Base-by-base conservation (phyloP, 2,329 filamentous ascomycete species). In the Trichoderma sp. region DNA sequence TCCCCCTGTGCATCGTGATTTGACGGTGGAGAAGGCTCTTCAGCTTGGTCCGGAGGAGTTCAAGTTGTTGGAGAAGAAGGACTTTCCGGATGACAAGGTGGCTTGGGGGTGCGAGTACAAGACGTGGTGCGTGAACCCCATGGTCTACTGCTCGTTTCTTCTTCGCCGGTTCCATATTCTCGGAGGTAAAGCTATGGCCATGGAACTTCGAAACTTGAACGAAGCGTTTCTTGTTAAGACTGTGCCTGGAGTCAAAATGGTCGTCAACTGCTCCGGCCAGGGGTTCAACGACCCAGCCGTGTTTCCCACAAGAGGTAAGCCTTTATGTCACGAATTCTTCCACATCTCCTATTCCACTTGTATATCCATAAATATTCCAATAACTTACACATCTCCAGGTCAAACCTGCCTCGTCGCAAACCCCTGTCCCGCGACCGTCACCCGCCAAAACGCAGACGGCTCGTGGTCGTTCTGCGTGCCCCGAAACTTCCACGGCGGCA, bases 381-480 rank as follows among this genome's bases (percentile, higher is more conserved):
- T 3, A 5, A 2, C 45, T 45, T 8, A 64, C 31, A 16, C 5
- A 3, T 8, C 31, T 12, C 14, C 41, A 83, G 85, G 87, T 21
- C 87, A 89, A 80, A 88, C 86, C 1, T 87, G 85, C 59, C 80
- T 86, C 1, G 84, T 87, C n/a, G 81, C 83, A 63, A 85, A 87
- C 76, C 56, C 76, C 16, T 84, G 82, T 78, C 78, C 80, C 24
- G 83, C 80, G 6, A 86, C 85, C 4, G 83, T 92, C 35, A 92
- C 91, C 6, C 85, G 89, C 68, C 89, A 92, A 78, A 88, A 89
- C 78, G 84, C 85, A 0, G 89, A 92, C 81, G 90, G 90, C 0
- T 87, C 85, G 9, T 92, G 91, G 90, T 87, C 88, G 0, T 93
- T 93, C 77, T 87, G 88, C 63, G 89, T 93, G 6, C 91, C 91